A percentile compares a stretch with the other conserved stretches of the same genome.
These are phyloP conservation scores for Candida vaughaniae DNA, from an alignment of 805 yeast species.

Conservation along the genomic window DNA sequence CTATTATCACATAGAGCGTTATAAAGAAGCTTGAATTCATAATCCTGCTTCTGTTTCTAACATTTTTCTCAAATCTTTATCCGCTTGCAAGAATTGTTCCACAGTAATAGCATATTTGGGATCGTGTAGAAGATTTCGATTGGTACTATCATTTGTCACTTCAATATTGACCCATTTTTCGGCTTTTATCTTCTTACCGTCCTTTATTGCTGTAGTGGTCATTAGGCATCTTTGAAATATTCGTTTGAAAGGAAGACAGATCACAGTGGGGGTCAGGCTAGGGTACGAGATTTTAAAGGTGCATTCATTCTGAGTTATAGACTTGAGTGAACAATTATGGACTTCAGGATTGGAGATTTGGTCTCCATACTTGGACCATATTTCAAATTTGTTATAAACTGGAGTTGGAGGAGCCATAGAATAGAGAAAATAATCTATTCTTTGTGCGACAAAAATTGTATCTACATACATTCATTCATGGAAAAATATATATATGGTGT, in stretches of 20 bases:
- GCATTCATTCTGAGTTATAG: constrained; percentile 42
- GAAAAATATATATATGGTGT: constrained; percentile 1
- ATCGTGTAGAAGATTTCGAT: constrained; percentile 23
- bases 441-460: no score
- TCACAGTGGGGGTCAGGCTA: constrained; percentile 31
- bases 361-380: constrained; percentile 22
- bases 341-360: constrained; percentile 30
- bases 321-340: constrained; percentile 32
- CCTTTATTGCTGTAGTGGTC: constrained; percentile 18
- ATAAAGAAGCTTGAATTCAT: no score
- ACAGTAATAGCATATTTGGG: constrained; percentile 25
- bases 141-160: constrained; percentile 33
- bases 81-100: constrained; percentile 36
- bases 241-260: constrained; percentile 44
- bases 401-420: constrained; percentile 47
- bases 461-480: no score
- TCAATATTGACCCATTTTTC: constrained; percentile 41
- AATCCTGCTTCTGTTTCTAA: constrained; percentile 22
- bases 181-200: constrained; percentile 24
- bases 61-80: constrained; percentile 33
- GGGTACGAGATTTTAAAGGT: constrained; percentile 31
- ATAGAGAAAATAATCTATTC: background rate
- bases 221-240: constrained; percentile 40
- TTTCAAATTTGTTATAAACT: constrained; percentile 30
- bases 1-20: no score